These are phyloP conservation scores for Aspergillus haitiensis DNA, from an alignment of 495 filamentous ascomycete species.

Conservation along the genomic window DNA sequence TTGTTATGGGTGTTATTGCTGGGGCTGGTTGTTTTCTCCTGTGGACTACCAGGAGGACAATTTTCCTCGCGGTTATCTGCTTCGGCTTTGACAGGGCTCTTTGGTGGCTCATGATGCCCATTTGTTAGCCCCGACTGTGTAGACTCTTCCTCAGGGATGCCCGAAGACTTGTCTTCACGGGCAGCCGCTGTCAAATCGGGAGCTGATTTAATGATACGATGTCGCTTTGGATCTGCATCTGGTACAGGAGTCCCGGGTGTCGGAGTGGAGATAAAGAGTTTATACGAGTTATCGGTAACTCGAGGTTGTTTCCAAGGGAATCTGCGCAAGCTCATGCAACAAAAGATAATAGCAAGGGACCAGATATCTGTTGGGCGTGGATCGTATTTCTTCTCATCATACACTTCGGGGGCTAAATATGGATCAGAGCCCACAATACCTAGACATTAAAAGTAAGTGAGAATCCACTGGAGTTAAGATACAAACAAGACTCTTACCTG, in stretches of 20 bases:
- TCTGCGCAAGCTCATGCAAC: slow-evolving; percentile 93
- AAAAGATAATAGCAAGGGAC: slow-evolving; percentile 98
- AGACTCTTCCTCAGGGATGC: slow-evolving; percentile 11
- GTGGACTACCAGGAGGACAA: slow-evolving; percentile 25
- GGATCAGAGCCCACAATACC: slow-evolving; percentile 97
- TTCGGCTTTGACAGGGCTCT: slow-evolving; percentile 19
- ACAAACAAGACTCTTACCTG: slow-evolving; percentile 59
- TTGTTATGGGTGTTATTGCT: slow-evolving; percentile 32
- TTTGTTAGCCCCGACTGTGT: slow-evolving; percentile 15
- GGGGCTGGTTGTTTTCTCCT: slow-evolving; percentile 24
- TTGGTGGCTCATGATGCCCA: slow-evolving; percentile 17
- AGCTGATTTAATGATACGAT: slow-evolving; percentile 38
- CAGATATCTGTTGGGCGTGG: slow-evolving; percentile 93
- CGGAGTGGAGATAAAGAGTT: slow-evolving; percentile 82
- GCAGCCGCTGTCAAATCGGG: slow-evolving; percentile 36
- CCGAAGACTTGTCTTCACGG: slow-evolving; percentile 27
- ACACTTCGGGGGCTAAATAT: slow-evolving; percentile 95
- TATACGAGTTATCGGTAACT: slow-evolving; percentile 89
- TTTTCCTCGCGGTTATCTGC: slow-evolving; percentile 25
- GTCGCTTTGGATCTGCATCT: slow-evolving; percentile 46
- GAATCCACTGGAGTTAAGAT: not conserved
- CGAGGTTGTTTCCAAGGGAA: slow-evolving; percentile 98
- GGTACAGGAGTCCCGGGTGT: slow-evolving; percentile 50
- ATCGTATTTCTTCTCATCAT: slow-evolving; percentile 91
- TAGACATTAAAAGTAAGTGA: slow-evolving; percentile 34